Base-by-base conservation (phyloP, 352 stramenopile genomes). In the Vaucheria bursata region DNA sequence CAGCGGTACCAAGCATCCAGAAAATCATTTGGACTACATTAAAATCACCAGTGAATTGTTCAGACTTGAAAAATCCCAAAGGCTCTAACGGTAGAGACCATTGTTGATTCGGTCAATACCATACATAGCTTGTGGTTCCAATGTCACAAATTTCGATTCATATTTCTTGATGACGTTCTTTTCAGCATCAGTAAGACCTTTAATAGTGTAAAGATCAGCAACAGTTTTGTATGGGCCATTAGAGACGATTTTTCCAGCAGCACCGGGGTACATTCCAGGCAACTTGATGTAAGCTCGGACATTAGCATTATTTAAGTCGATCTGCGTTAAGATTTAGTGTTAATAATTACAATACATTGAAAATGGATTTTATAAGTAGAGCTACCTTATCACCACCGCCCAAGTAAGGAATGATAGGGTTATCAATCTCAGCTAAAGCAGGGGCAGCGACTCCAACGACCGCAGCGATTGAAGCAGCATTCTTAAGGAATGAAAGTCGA, bases 31-130 rank as follows among this genome's bases (percentile, higher is more conserved):
- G n/a, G n/a, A n/a, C n/a, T n/a, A n/a, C n/a, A n/a, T n/a, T n/a
- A n/a, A n/a, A n/a, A n/a, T n/a, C n/a, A n/a, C n/a, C n/a, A n/a
- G n/a, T n/a, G n/a, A n/a, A n/a, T n/a, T n/a, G n/a, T n/a, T n/a
- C n/a, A n/a, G n/a, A n/a, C n/a, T n/a, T n/a, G n/a, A n/a, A n/a
- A n/a, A n/a, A n/a, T n/a, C n/a, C n/a, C n/a, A n/a, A n/a, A n/a
- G n/a, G n/a, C n/a, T 79, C 77, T 83, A 83, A 72, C 78, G 69
- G 78, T 83, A 83, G 25, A 83, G 78, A 45, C 78, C 89, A 84
- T 94, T 94, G 87, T 94, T 94, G 86, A 92, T 90, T 79, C 87
- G 87, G 84, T 94, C 89, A 85, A 94, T 92, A 70, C 90, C 87
- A 84, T 92, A 94, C 83, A 91, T 88, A 70, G 88, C 83, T 73